phyloP scores from a whole-genome alignment of 768 basidiomycete genomes.

The Filobasidium wieringae region DNA sequence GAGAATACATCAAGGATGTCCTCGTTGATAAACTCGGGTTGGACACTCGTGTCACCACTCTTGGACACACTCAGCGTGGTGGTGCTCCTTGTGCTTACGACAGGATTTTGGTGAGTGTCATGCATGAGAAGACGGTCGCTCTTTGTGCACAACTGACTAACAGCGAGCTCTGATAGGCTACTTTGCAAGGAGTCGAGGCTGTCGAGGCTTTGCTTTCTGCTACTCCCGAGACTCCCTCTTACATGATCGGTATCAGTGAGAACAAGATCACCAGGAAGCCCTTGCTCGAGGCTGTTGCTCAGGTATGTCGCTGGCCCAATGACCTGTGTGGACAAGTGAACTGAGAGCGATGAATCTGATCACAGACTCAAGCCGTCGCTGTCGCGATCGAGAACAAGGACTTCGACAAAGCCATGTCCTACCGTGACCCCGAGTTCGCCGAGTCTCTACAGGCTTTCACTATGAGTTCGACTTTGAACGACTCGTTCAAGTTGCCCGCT shows the following conservation, averaged over 20 bases:
- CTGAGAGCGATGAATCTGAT: not conserved
- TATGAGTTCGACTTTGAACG: constrained; percentile 55
- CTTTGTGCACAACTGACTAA: not conserved
- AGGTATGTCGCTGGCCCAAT: constrained; percentile 48
- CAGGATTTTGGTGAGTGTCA: constrained; percentile 61
- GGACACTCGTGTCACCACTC: constrained; percentile 89
- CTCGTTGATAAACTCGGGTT: constrained; percentile 74
- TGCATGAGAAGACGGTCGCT: not conserved
- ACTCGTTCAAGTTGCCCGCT: constrained; percentile 48
- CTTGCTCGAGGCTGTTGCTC: constrained; percentile 80
- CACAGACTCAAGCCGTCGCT: constrained; percentile 72
- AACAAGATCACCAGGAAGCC: constrained; percentile 90
- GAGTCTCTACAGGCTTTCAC: constrained; percentile 80
- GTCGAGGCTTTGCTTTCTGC: constrained; percentile 76
- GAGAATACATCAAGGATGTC: constrained; percentile 81
- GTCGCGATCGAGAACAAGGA: constrained; percentile 68
- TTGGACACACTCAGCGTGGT: constrained; percentile 94
- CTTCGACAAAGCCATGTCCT: constrained; percentile 72
- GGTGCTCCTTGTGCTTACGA: constrained; percentile 88
- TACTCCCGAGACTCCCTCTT: constrained; percentile 79
- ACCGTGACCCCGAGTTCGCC: constrained; percentile 81
- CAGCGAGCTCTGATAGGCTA: constrained; percentile 51
- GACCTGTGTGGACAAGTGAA: no score
- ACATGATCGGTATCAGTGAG: constrained; percentile 92
- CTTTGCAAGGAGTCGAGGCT: constrained; percentile 89